phyloP scores from a whole-genome alignment of 2,329 filamentous ascomycete genomes.

The Trichophyton verrucosum region DNA sequence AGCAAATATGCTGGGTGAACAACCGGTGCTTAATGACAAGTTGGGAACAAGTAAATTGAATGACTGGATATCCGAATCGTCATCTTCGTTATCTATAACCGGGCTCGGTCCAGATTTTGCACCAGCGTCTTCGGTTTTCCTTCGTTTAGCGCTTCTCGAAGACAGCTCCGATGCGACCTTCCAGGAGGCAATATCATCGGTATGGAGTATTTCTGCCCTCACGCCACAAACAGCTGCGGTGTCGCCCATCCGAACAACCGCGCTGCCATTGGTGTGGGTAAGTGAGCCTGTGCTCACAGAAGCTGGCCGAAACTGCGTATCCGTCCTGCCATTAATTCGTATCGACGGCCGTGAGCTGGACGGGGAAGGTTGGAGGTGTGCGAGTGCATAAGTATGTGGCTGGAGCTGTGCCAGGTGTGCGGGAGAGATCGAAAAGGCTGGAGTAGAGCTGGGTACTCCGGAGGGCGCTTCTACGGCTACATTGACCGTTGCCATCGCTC shows the following conservation, averaged over 20 bases:
- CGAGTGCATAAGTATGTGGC: constrained; percentile 77
- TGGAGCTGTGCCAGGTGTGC: constrained; percentile 73
- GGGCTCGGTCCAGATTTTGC: constrained; percentile 11
- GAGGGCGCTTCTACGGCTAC: background rate
- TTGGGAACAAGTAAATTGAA: constrained; percentile 77
- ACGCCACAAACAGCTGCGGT: constrained; percentile 93
- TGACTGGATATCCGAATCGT: constrained; percentile 36
- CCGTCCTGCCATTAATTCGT: constrained; percentile 69
- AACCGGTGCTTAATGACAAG: constrained; percentile 82
- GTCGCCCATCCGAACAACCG: constrained; percentile 75
- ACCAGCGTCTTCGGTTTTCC: constrained; percentile 18
- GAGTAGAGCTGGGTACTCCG: constrained; percentile 13
- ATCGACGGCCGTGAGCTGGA: constrained; percentile 42
- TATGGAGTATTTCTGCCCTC: constrained; percentile 68
- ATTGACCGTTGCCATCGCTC: background rate
- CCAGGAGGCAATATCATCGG: constrained; percentile 55
- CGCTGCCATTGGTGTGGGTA: constrained; percentile 79
- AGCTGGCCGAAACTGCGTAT: constrained; percentile 57
- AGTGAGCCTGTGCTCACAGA: constrained; percentile 71
- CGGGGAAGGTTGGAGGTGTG: constrained; percentile 58
- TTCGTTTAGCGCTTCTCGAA: constrained; percentile 22
- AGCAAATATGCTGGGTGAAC: constrained; percentile 71
- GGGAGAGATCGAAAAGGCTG: constrained; percentile 48
- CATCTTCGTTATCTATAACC: constrained; percentile 37
- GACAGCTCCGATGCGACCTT: constrained; percentile 25